Evolutionary conservation across 805 yeast genomes (phyloP).

Genomic region (Myxozyma vanderwaltii): DNA sequence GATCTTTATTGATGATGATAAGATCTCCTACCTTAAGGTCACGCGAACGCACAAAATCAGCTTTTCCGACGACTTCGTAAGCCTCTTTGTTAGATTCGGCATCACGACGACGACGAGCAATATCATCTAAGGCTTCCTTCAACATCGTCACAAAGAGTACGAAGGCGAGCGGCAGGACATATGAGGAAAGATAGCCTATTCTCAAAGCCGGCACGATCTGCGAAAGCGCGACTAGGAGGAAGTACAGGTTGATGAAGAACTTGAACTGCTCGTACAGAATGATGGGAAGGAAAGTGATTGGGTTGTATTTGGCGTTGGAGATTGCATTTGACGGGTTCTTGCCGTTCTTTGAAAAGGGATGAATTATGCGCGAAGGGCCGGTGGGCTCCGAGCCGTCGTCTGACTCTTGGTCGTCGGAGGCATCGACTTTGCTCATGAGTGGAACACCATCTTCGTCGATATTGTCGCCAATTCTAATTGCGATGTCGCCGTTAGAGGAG

Average conservation of each 20-base stretch:
- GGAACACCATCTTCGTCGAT: conserved; percentile 32
- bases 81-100: conserved; percentile 81
- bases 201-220: conserved; percentile 87
- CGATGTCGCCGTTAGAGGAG: conserved; percentile 25
- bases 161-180: conserved; percentile 91
- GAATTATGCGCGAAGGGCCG: conserved; percentile 30
- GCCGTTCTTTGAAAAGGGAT: conserved; percentile 28
- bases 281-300: conserved; percentile 82
- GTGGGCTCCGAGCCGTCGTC: conserved; percentile 21
- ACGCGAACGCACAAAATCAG: conserved; percentile 51
- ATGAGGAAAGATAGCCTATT: conserved; percentile 90
- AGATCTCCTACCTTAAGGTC: conserved; percentile 84
- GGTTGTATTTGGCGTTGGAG: conserved; percentile 92
- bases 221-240: conserved; percentile 88
- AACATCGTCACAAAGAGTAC: conserved; percentile 90
- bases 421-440: conserved; percentile 31
- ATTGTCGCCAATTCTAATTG: conserved; percentile 33
- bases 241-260: conserved; percentile 91
- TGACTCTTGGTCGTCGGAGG: conserved; percentile 22
- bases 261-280: conserved; percentile 94
- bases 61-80: conserved; percentile 60
- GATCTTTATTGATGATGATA: conserved; percentile 74
- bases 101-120: conserved; percentile 87
- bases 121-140: conserved; percentile 94
- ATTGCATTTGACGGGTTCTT: conserved; percentile 67